Percentiles rank a stretch among this genome's conserved stretches.
Conservation (phyloP, 1,139 yeast genomes). For the Suhomyces terraborum region DNA sequence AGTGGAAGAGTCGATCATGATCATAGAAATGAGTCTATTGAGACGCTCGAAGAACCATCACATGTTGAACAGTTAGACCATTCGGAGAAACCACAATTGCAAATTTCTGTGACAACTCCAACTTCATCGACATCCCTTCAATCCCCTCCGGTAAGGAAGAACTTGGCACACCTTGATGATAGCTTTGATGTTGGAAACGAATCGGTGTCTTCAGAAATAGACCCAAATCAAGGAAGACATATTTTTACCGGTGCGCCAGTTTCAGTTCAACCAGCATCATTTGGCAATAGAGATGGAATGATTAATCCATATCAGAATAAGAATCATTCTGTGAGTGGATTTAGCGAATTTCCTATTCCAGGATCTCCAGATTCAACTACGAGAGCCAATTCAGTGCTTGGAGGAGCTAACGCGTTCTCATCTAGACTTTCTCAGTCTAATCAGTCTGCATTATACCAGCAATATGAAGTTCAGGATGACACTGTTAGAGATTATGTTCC, state of each 20-base stretch:
- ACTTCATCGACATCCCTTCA: slow-evolving; percentile 7
- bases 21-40: slow-evolving; percentile 9
- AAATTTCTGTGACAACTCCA: neutral
- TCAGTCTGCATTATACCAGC: slow-evolving; percentile 49
- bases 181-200: slow-evolving; percentile 30
- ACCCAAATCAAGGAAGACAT: neutral
- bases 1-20: slow-evolving; percentile 4
- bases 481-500: slow-evolving; percentile 50
- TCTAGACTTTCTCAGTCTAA: slow-evolving; percentile 49
- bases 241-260: neutral
- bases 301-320: slow-evolving; percentile 32
- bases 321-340: slow-evolving; percentile 29
- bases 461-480: slow-evolving; percentile 51
- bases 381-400: slow-evolving; percentile 49
- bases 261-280: neutral
- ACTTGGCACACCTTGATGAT: slow-evolving; percentile 30
- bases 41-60: slow-evolving; percentile 1
- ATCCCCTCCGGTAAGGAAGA: slow-evolving; percentile 9
- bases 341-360: slow-evolving; percentile 50
- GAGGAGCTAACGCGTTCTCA: slow-evolving; percentile 38
- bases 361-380: slow-evolving; percentile 51
- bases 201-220: slow-evolving; percentile 10
- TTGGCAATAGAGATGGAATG: slow-evolving; percentile 20
- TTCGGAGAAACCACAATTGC: neutral
- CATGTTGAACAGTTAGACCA: neutral